phyloP scores from a whole-genome alignment of 1,284 basidiomycete species.

The Moesziomyces sp. region DNA sequence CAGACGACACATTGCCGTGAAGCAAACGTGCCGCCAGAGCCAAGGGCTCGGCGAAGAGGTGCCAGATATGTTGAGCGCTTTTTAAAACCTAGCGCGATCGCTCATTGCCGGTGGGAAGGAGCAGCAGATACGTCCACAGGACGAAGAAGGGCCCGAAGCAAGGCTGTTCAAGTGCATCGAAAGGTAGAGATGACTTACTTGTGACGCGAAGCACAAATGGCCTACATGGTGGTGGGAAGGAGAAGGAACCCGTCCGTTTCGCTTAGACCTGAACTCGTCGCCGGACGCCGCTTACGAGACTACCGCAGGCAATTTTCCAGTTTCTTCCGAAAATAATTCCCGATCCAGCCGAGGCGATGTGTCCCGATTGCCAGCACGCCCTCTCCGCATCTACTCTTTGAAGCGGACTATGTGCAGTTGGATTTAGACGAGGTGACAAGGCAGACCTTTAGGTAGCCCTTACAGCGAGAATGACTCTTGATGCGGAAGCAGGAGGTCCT shows the following conservation, averaged over 20 bases:
- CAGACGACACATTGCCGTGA: conserved; percentile 9
- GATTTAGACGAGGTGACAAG: too few relatives aligned
- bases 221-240: conserved; percentile 19
- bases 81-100: conserved; percentile 56
- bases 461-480: background rate
- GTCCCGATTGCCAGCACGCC: conserved; percentile 5
- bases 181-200: conserved; percentile 4
- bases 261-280: background rate
- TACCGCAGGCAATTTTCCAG: conserved; percentile 13
- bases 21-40: conserved; percentile 9
- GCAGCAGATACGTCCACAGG: background rate
- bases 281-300: conserved; percentile 25
- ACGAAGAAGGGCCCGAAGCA: background rate
- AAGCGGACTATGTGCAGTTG: too few relatives aligned
- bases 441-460: background rate
- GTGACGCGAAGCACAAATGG: background rate
- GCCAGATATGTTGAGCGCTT: conserved; percentile 55
- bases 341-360: background rate
- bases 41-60: conserved; percentile 58
- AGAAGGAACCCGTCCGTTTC: background rate
- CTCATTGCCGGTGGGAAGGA: conserved; percentile 44
- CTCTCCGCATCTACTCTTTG: too few relatives aligned
- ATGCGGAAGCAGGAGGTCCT: background rate
- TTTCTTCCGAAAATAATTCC: conserved; percentile 9
- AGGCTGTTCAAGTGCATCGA: too few relatives aligned